phyloP scores from a whole-genome alignment of 305 asterid species.

The Fraxinus sp. region DNA sequence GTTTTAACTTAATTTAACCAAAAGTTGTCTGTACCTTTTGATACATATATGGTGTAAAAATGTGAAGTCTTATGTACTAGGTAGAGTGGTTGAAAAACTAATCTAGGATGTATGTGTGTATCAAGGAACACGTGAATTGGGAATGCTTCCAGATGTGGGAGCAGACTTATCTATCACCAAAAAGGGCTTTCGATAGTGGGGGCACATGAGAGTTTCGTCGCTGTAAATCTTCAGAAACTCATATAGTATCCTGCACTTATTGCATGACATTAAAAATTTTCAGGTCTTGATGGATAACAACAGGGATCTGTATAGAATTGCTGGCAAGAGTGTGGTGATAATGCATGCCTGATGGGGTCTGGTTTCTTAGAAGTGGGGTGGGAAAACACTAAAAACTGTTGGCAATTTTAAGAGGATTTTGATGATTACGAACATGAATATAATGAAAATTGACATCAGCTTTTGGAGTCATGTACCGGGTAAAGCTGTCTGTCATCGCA shows the following conservation, averaged over 20 bases:
- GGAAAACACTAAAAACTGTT: neutral
- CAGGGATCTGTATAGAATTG: neutral
- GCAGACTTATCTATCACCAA: conserved; percentile 33
- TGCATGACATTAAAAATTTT: conserved; percentile 44
- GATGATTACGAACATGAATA: neutral
- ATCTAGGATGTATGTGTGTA: too few relatives aligned
- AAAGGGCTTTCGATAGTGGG: conserved; percentile 32
- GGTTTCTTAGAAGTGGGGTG: neutral
- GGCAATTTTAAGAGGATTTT: neutral
- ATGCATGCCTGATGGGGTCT: neutral
- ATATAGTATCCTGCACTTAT: conserved; percentile 29
- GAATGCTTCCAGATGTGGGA: conserved; percentile 25
- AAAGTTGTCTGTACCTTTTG: too few relatives aligned
- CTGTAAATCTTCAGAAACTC: conserved; percentile 27
- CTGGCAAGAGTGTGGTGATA: neutral
- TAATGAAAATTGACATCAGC: neutral
- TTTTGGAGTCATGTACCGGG: too few relatives aligned
- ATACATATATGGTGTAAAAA: too few relatives aligned
- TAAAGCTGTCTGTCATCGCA: too few relatives aligned
- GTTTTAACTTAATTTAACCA: too few relatives aligned
- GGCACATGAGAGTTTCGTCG: conserved; percentile 30
- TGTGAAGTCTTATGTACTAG: too few relatives aligned
- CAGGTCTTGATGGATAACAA: conserved; percentile 18
- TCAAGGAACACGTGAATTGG: neutral
- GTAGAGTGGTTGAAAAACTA: too few relatives aligned